Base-by-base conservation (phyloP, 1,139 yeast species). In the Hyphopichia burtonii region DNA sequence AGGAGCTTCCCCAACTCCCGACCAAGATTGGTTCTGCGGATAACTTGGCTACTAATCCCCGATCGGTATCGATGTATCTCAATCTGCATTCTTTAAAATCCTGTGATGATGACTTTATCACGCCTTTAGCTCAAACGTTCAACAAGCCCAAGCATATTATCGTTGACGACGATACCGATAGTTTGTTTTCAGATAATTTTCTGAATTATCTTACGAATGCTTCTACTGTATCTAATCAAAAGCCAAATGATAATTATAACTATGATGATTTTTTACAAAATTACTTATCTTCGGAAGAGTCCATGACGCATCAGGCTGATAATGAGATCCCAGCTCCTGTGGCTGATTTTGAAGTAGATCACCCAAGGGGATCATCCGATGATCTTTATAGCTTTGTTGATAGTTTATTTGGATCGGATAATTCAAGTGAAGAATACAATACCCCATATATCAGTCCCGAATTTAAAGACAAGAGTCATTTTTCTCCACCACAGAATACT, bases 101-200 rank as follows among this genome's bases (percentile, higher is more conserved):
- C n/a, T n/a, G n/a, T 30, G 32, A 30, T 14, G 17, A 25, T 25
- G 28, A 25, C n/a, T 4, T 9, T 11, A 25, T 25, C 11, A 10
- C 28, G 7, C 28, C 28, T 25, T 25, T 25, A 10, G 4, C 33
- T 11, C 31, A 27, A 12, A 11, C 15, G 9, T 31, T 31, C 4
- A 16, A 10, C 3, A 37, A 31, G 14, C 27, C 44, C n/a, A 34
- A 31, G 14, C 23, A 40, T 22, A 30, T 41, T 31, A 31, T 37
- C 20, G 41, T 38, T 28, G 46, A 34, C 20, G 34, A 37, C 15
- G 36, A 53, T 31, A 46, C 47, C 12, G 65, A 62, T 40, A 58
- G 63, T 41, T 48, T 62, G 33, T 59, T 61, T 38, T 58, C 61
- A 7, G 50, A 50, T 35, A 25, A 25, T 15, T 7, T 14, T 17